Percentiles rank a stretch among this genome's conserved stretches.
These are phyloP conservation scores for Boletus pseudo-olivaceus DNA, from an alignment of 768 basidiomycete species.

Conservation along the genomic window DNA sequence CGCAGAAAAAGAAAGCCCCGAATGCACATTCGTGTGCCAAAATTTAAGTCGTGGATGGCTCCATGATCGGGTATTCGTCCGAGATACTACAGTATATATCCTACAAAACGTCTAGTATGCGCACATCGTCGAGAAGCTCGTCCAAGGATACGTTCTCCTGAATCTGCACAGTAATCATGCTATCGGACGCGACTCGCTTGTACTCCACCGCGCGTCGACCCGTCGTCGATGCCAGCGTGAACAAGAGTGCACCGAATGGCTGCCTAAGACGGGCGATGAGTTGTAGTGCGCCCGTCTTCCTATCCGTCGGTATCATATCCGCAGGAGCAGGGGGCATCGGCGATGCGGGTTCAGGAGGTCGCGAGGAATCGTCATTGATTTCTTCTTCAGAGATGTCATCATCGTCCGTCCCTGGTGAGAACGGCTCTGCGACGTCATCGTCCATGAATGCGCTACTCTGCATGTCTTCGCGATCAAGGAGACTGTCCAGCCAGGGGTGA, in stretches of 20 bases:
- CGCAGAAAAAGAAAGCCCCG: no score
- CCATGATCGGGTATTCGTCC: no score
- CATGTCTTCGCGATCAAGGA: not conserved
- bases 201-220: not conserved
- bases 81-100: no score
- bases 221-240: not conserved
- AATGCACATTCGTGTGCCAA: no score
- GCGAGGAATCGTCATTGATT: not conserved
- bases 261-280: not conserved
- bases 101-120: not conserved
- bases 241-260: no score
- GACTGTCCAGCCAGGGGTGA: constrained; percentile 3
- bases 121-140: constrained; percentile 1
- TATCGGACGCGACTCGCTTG: constrained; percentile 4
- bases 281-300: not conserved
- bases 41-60: no score
- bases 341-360: not conserved
- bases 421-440: not conserved
- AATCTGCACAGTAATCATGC: not conserved
- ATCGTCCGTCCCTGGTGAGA: not conserved
- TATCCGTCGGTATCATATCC: not conserved
- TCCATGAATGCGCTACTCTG: not conserved
- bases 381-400: not conserved
- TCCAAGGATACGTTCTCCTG: not conserved
- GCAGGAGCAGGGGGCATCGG: no score